Conservation (phyloP, 2,329 filamentous ascomycete genomes). For the Arthrocladium fulminans region DNA sequence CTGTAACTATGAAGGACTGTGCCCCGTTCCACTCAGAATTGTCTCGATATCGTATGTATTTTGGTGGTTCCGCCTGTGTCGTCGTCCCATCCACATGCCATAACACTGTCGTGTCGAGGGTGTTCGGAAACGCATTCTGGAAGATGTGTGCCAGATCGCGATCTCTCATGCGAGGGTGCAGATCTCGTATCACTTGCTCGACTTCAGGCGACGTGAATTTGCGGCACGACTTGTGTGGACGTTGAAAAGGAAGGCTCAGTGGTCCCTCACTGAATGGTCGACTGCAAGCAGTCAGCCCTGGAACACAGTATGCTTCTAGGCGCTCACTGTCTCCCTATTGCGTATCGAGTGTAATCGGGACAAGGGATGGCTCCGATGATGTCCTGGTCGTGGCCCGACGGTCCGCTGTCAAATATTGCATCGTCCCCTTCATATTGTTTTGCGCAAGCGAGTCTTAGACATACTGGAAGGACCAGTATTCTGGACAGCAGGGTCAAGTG, state of each 20-base stretch:
- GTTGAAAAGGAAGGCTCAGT: slow-evolving; percentile 72
- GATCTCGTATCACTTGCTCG: slow-evolving; percentile 75
- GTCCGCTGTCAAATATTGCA: slow-evolving; percentile 12
- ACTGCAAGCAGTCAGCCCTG: slow-evolving; percentile 38
- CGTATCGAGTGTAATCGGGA: slow-evolving; percentile 26
- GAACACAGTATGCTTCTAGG: neutral
- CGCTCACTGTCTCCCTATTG: slow-evolving; percentile 18
- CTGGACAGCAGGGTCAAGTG: neutral
- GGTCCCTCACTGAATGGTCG: slow-evolving; percentile 71
- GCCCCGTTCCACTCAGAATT: slow-evolving; percentile 65
- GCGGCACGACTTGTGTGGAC: slow-evolving; percentile 70
- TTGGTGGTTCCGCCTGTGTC: slow-evolving; percentile 29
- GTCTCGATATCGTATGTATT: slow-evolving; percentile 41
- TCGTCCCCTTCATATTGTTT: slow-evolving; percentile 7
- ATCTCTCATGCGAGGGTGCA: slow-evolving; percentile 71
- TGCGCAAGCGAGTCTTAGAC: slow-evolving; percentile 6
- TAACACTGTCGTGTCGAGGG: slow-evolving; percentile 77
- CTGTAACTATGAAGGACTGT: slow-evolving; percentile 88
- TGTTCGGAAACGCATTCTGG: slow-evolving; percentile 90
- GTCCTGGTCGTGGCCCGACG: slow-evolving; percentile 8
- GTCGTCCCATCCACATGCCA: slow-evolving; percentile 65
- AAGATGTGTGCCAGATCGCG: slow-evolving; percentile 86
- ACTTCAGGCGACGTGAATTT: slow-evolving; percentile 83
- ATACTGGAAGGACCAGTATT: slow-evolving; percentile 4
- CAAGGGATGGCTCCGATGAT: slow-evolving; percentile 18